Conservation (phyloP, 2,329 filamentous ascomycete species). For the Ceratocystis lukuohia region DNA sequence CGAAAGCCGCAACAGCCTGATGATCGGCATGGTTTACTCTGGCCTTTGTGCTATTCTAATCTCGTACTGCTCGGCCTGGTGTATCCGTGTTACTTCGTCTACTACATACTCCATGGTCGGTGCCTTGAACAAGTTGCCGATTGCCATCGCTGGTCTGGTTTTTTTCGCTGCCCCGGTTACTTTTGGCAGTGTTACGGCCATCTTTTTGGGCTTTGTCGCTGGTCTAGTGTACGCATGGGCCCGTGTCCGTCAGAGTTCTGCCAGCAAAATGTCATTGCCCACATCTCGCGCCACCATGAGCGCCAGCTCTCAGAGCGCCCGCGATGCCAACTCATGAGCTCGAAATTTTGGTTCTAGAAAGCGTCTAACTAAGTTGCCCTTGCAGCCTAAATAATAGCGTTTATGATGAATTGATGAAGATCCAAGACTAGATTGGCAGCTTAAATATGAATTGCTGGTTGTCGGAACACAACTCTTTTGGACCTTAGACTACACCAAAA, state of each 20-base stretch:
- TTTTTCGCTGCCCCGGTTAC: constrained; percentile 95
- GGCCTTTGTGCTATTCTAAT: constrained; percentile 91
- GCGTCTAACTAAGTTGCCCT: not conserved
- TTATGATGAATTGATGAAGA: constrained; percentile 6
- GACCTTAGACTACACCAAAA: not conserved
- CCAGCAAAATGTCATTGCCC: constrained; percentile 52
- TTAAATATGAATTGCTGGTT: not conserved
- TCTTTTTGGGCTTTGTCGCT: constrained; percentile 78
- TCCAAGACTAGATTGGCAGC: not conserved
- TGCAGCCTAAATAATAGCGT: not conserved
- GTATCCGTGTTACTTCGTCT: constrained; percentile 89
- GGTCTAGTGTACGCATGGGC: constrained; percentile 82
- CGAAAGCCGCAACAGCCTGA: constrained; percentile 64
- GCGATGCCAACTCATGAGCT: constrained; percentile 54
- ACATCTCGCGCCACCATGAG: constrained; percentile 60
- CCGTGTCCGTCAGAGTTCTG: constrained; percentile 65
- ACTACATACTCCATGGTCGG: constrained; percentile 99
- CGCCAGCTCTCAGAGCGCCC: constrained; percentile 80
- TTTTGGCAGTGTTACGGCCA: constrained; percentile 80
- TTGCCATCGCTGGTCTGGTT: constrained; percentile 78
- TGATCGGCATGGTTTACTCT: constrained; percentile 85
- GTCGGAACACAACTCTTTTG: not conserved
- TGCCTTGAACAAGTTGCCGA: constrained; percentile 92
- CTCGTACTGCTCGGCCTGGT: constrained; percentile 99
- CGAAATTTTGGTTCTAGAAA: not conserved